Evolutionary conservation across 192 early-diverging fungal species (phyloP).

Genomic region (Gamsiella multidivaricata): DNA sequence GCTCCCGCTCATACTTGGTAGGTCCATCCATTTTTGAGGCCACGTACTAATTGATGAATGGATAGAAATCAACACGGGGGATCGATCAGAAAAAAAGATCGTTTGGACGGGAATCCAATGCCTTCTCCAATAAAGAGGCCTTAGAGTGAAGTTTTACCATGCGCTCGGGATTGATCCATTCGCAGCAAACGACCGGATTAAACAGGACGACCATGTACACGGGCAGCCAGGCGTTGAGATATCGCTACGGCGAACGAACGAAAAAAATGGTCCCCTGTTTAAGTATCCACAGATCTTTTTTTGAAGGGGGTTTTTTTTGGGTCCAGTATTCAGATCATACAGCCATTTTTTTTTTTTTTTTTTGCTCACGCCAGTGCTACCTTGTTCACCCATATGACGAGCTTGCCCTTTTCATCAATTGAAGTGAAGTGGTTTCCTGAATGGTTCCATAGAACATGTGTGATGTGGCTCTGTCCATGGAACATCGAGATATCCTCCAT

Average conservation of each 20-base stretch:
- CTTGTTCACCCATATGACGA: constrained; percentile 51
- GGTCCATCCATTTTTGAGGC: constrained; percentile 34
- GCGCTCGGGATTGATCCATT: constrained; percentile 50
- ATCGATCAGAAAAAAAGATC: not conserved
- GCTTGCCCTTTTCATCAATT: constrained; percentile 49
- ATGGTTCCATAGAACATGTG: constrained; percentile 41
- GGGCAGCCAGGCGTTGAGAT: constrained; percentile 46
- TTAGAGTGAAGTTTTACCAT: constrained; percentile 14
- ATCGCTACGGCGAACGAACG: too few species aligned
- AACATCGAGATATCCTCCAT: constrained; percentile 48
- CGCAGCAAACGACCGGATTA: constrained; percentile 44
- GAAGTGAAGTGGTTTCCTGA: constrained; percentile 39
- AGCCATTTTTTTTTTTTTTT: not conserved
- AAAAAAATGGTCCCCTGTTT: too few species aligned
- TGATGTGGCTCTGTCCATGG: constrained; percentile 44
- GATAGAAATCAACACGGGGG: not conserved
- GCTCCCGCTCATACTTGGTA: constrained; percentile 39
- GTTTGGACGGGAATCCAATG: not conserved
- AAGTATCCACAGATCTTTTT: too few species aligned
- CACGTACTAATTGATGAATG: constrained; percentile 22
- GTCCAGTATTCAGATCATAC: too few species aligned
- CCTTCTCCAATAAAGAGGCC: not conserved
- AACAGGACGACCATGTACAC: constrained; percentile 36
- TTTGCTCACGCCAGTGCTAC: constrained; percentile 1
- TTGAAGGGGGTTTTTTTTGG: too few species aligned